Conservation (phyloP, 2,329 filamentous ascomycete genomes). For the Geosmithia morbida region DNA sequence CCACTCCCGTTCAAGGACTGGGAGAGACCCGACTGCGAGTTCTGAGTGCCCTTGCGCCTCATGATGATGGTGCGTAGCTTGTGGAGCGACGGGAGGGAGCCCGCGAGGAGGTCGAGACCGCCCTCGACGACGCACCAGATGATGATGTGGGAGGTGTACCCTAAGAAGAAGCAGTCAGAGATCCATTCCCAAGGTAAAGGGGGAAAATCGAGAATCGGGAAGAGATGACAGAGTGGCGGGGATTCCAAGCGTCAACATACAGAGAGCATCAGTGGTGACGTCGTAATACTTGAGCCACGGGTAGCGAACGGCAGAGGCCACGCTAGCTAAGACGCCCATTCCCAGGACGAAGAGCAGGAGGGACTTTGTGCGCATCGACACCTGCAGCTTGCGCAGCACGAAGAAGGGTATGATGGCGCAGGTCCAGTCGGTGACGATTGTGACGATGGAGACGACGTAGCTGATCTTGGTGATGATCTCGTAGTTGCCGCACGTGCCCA, state of each 20-base stretch:
- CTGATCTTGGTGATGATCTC: slow-evolving; percentile 10
- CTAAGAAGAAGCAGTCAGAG: neutral
- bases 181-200: neutral
- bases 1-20: neutral
- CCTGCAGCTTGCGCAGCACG: neutral
- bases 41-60: neutral
- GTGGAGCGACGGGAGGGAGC: neutral
- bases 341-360: neutral
- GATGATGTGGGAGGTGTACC: neutral
- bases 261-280: neutral
- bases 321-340: neutral
- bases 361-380: neutral
- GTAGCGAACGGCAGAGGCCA: neutral
- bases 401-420: slow-evolving; percentile 8
- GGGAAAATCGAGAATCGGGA: too few relatives aligned
- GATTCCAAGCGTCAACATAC: neutral
- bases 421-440: slow-evolving; percentile 12
- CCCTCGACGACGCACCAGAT: neutral
- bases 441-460: slow-evolving; percentile 11
- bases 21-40: neutral
- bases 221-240: too few relatives aligned
- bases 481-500: slow-evolving; percentile 8
- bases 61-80: neutral
- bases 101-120: neutral
- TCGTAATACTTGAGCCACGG: neutral